phyloP scores from a whole-genome alignment of 169 alveolate species.

The Cryptosporidium sp. region DNA sequence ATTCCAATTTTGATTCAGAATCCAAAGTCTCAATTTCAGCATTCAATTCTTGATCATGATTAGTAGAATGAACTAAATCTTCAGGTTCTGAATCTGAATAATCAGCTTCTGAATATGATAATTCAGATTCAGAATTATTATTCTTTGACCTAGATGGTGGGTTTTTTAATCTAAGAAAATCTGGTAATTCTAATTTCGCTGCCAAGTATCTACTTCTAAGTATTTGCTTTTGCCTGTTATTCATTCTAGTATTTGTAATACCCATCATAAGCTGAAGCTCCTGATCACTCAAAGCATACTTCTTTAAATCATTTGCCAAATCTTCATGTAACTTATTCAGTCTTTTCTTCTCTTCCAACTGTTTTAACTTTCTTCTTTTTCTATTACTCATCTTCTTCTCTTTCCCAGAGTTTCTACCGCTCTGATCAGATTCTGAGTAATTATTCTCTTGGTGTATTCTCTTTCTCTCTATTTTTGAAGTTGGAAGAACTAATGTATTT shows the following conservation, averaged over 20 bases:
- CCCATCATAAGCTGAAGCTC: constrained; percentile 74
- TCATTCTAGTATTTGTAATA: constrained; percentile 52
- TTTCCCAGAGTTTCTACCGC: not conserved
- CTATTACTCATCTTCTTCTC: constrained; percentile 44
- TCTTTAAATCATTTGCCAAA: constrained; percentile 76
- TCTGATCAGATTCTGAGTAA: not conserved
- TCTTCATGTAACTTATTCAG: constrained; percentile 1
- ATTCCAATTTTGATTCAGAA: constrained; percentile 1
- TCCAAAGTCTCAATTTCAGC: not conserved
- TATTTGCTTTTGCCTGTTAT: constrained; percentile 57
- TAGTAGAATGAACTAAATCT: too few relatives aligned
- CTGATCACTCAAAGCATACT: constrained; percentile 69
- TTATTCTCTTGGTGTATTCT: constrained; percentile 8
- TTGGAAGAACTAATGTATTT: constrained; percentile 50
- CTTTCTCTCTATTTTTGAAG: constrained; percentile 41
- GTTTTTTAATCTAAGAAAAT: constrained; percentile 58
- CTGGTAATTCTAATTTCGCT: constrained; percentile 77
- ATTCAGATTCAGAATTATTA: not conserved
- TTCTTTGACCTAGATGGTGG: not conserved
- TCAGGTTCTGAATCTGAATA: too few relatives aligned
- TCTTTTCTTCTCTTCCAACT: constrained; percentile 44
- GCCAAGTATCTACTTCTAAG: constrained; percentile 63
- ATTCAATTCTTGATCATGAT: not conserved
- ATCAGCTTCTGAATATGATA: not conserved
- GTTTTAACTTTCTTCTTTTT: constrained; percentile 44